Conservation (phyloP, 148 eudicot genomes). For the Gaultheria prostrata region DNA sequence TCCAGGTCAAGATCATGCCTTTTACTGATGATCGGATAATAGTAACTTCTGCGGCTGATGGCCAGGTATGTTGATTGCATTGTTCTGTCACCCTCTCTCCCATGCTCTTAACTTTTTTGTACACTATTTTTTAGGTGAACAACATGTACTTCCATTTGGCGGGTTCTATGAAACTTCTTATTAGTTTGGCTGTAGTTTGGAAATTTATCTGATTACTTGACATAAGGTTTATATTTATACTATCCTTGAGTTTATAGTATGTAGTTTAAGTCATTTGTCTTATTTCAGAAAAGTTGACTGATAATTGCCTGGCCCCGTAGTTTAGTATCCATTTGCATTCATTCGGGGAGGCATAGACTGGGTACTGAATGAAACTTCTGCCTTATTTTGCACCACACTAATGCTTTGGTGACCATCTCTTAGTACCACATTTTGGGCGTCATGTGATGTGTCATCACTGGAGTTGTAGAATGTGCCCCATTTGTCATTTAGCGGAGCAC, state of each 20-base stretch:
- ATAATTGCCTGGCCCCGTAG: too few species aligned
- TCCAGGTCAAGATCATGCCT: conserved; percentile 77
- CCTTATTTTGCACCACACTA: not conserved
- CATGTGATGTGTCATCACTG: too few species aligned
- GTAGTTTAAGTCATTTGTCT: not conserved
- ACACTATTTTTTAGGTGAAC: not conserved
- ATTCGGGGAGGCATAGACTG: not conserved
- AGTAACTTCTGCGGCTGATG: conserved; percentile 75
- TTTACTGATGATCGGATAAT: conserved; percentile 60
- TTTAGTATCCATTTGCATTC: not conserved
- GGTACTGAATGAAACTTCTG: not conserved
- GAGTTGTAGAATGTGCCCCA: too few species aligned
- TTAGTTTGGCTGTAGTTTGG: not conserved
- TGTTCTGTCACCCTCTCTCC: not conserved
- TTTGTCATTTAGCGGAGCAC: too few species aligned
- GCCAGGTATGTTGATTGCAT: conserved; percentile 51
- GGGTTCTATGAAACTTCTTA: not conserved
- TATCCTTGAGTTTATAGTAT: not conserved
- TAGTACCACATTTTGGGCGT: too few species aligned
- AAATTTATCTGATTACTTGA: conserved; percentile 9
- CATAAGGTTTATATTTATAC: not conserved
- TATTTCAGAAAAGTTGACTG: not conserved
- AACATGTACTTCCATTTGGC: not conserved
- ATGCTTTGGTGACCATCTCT: too few species aligned
- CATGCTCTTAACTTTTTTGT: not conserved